Base-by-base conservation (phyloP, 192 early-diverging fungal species). In the Linnemannia hyalina region DNA sequence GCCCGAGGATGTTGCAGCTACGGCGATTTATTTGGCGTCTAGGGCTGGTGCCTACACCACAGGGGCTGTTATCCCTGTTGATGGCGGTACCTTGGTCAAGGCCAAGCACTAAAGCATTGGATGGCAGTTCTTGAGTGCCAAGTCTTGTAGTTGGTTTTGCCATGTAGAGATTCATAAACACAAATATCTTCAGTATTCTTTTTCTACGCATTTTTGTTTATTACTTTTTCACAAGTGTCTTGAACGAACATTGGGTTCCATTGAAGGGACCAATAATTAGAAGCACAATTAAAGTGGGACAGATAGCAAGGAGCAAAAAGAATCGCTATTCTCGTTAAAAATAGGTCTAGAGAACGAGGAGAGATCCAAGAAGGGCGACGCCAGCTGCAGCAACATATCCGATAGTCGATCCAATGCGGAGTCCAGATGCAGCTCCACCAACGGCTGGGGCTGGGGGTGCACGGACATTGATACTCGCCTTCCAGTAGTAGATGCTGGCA, bases 1-100 rank as follows among this genome's bases (percentile, higher is more conserved):
- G 20, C 88, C 95, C 2, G 92, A 95, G 81, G 97, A 98, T 89
- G 95, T 98, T 91, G 97, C 95, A 63, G 98, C 95, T 26, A 89
- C 96, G 2, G 92, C 93, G 35, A 88, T 99, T 35, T 99, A 95
- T 82, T 86, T 98, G 76, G 92, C 93, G 5, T 93, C 92, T 29
- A 79, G 90, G 8, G 97, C 95, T 6, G 95, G 94, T 42, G 93
- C 95, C 22, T 97, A 97, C 80, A 89, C 97, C 47, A 97, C 93
- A 22, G 97, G 97, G 29, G 91, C 93, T 41, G 87, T 97, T 9
- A 96, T 98, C 83, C 85, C 93, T 10, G 93, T 97, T 44, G 97
- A 98, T 88, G 97, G 97, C 73, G 97, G 97, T 36, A 44, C 83
- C 36, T 73, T 89, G 46, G 84, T 90, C 44, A 74, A 78, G 65